A percentile compares a stretch with the other conserved stretches of the same genome.
Evolutionary conservation across 257 asterid species (phyloP).

Genomic region (Petunia secreta): DNA sequence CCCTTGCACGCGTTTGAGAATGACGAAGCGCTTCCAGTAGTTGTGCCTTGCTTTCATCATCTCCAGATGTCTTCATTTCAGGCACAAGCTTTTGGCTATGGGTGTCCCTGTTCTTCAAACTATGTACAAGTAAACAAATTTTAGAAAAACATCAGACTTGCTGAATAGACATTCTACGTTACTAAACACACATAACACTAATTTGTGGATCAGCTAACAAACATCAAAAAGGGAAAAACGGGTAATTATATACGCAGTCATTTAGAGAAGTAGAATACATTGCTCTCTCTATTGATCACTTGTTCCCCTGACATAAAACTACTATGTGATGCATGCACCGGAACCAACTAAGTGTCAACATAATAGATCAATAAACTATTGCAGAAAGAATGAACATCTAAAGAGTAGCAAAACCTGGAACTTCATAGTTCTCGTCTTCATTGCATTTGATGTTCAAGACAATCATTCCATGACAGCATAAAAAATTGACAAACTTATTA

Average conservation of each 20-base stretch:
- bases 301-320: not conserved
- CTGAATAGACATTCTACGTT: not conserved
- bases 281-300: constrained; percentile 8
- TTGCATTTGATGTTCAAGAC: not conserved
- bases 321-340: not conserved
- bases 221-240: not conserved
- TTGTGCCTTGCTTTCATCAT: constrained; percentile 51
- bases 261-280: not conserved
- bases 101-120: constrained; percentile 44
- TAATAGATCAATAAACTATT: not conserved
- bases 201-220: not conserved
- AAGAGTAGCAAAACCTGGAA: constrained; percentile 4
- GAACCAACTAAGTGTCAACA: not conserved
- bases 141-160: not conserved
- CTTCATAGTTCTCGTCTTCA: not conserved
- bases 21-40: constrained; percentile 79
- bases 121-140: not conserved
- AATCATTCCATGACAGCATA: constrained; percentile 3
- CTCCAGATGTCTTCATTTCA: constrained; percentile 30
- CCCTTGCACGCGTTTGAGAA: constrained; percentile 97
- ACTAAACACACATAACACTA: not conserved
- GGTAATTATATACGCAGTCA: not conserved
- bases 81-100: constrained; percentile 29
- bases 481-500: not conserved
- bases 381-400: not conserved